Conservation (phyloP, 2,329 filamentous ascomycete species). For the Aspergillus fischeri region DNA sequence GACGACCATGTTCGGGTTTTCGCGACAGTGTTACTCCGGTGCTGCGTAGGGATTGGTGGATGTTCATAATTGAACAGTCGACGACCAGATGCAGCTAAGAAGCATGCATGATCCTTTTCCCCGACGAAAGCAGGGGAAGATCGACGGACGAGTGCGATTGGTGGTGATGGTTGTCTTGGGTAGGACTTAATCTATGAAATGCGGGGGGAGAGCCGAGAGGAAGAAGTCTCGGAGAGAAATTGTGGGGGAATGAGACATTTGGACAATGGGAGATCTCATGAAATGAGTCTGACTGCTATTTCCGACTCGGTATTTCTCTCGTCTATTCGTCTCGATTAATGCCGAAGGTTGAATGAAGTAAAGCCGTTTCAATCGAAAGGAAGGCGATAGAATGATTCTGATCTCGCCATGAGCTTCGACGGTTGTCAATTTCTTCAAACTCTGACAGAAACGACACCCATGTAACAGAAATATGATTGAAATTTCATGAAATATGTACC, state of each 20-base stretch:
- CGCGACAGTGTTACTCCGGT: conserved; percentile 20
- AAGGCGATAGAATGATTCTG: background rate
- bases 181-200: background rate
- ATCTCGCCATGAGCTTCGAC: too few relatives aligned
- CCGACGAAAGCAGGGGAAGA: background rate
- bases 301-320: background rate
- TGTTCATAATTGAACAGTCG: conserved; percentile 8
- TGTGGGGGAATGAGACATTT: background rate
- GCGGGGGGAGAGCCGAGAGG: too few relatives aligned
- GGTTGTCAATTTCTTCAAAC: too few relatives aligned
- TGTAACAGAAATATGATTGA: background rate
- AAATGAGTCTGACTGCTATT: background rate
- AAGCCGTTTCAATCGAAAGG: background rate
- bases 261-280: background rate
- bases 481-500: background rate
- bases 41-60: conserved; percentile 24
- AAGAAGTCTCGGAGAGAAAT: background rate
- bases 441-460: background rate
- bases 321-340: background rate
- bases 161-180: background rate
- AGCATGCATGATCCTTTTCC: background rate
- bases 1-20: conserved; percentile 12
- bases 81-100: background rate
- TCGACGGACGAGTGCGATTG: background rate
- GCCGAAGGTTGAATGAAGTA: background rate